phyloP scores from a whole-genome alignment of 1,284 basidiomycete genomes.

The Mycosarcoma mackinlayi region DNA sequence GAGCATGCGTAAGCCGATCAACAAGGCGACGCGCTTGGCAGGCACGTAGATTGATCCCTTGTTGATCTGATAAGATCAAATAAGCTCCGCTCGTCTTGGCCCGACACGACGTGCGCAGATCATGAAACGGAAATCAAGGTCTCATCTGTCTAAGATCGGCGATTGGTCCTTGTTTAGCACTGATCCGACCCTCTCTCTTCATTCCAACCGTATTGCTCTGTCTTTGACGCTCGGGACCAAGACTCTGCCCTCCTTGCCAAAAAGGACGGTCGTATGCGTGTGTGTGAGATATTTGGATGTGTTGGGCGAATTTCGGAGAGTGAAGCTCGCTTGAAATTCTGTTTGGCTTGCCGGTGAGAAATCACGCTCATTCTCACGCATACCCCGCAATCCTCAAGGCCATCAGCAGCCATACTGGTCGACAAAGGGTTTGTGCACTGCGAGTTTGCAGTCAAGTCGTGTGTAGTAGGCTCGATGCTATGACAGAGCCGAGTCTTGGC shows the following conservation, averaged over 20 bases:
- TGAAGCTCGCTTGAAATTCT: constrained; percentile 38
- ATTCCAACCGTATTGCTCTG: no score
- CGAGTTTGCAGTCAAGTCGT: no score
- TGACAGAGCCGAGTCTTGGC: no score
- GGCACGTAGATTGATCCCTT: constrained; percentile 4
- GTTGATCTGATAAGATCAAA: constrained; percentile 26
- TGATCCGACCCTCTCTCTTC: no score
- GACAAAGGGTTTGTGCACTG: no score
- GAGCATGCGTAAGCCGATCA: not conserved
- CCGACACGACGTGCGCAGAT: not conserved
- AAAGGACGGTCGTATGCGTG: no score
- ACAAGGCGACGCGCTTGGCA: constrained; percentile 1
- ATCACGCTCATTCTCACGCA: constrained; percentile 8
- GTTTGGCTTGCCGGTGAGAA: no score
- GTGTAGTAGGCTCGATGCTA: no score
- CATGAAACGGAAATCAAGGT: constrained; percentile 1
- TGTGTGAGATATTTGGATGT: not conserved
- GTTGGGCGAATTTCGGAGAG: constrained; percentile 19
- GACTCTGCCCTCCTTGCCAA: no score
- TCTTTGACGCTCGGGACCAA: no score
- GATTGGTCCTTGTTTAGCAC: no score
- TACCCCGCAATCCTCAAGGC: not conserved
- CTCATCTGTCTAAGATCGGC: constrained; percentile 2
- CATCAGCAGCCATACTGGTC: not conserved
- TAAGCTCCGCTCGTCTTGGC: not conserved